Evolutionary conservation across 352 stramenopile species (phyloP).

Genomic region (Phytophthora pinifolia): DNA sequence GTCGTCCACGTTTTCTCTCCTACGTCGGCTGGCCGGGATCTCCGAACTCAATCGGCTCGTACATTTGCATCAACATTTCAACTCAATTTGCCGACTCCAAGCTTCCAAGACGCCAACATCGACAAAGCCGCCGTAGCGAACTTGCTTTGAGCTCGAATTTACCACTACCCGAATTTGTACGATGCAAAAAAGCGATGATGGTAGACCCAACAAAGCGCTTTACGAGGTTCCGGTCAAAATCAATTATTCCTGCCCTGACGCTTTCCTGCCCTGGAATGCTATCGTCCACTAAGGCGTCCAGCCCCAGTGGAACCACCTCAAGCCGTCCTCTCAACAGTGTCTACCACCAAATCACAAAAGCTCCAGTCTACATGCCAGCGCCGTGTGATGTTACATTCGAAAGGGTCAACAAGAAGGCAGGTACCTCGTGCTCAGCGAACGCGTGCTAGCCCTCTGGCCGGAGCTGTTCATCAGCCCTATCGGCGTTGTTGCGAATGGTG

Average conservation of each 20-base stretch:
- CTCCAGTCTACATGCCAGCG: background rate
- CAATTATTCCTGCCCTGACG: background rate
- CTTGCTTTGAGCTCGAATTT: background rate
- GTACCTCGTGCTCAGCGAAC: slow-evolving; percentile 6
- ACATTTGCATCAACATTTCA: too few species aligned
- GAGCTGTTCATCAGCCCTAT: slow-evolving; percentile 17
- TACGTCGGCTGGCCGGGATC: too few species aligned
- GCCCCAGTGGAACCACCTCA: background rate
- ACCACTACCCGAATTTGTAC: background rate
- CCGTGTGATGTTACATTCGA: slow-evolving; percentile 6
- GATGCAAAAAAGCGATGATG: background rate
- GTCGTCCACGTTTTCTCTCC: too few species aligned
- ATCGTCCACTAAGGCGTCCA: slow-evolving; percentile 5
- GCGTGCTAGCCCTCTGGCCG: background rate
- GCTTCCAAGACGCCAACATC: too few species aligned
- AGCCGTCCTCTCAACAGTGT: background rate
- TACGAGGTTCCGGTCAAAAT: too few species aligned
- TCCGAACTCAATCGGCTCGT: too few species aligned
- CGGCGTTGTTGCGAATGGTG: slow-evolving; percentile 2
- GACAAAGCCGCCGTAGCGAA: too few species aligned
- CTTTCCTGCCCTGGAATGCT: background rate
- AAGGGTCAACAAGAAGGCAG: slow-evolving; percentile 9
- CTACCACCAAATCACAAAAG: background rate
- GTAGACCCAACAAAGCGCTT: slow-evolving; percentile 10
- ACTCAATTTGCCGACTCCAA: too few species aligned